Evolutionary conservation across 495 filamentous ascomycete genomes (phyloP).

Genomic region (Aspergillus hancockii): DNA sequence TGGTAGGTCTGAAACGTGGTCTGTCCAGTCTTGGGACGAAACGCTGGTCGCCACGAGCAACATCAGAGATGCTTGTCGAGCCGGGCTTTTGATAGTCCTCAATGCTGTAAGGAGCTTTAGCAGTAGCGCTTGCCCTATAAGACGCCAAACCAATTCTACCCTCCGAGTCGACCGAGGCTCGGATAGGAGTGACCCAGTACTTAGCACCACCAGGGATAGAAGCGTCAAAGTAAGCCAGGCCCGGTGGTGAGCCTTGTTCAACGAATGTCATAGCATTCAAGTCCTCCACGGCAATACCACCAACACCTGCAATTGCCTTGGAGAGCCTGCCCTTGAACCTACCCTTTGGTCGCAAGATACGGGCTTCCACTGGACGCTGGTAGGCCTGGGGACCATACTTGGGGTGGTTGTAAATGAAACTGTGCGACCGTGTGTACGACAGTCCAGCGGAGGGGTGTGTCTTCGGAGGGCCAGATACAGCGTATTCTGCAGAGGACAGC

Average conservation of each 20-base stretch:
- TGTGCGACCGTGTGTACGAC: conserved; percentile 74
- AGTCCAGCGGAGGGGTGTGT: conserved; percentile 93
- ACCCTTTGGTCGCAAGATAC: conserved; percentile 54
- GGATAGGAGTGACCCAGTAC: conserved; percentile 58
- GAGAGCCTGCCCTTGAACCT: conserved; percentile 32
- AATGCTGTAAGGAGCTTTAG: conserved; percentile 52
- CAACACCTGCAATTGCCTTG: conserved; percentile 33
- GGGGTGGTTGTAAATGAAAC: conserved; percentile 76
- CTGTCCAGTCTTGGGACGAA: conserved; percentile 38
- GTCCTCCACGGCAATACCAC: conserved; percentile 48
- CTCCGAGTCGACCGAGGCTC: conserved; percentile 57
- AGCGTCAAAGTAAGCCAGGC: conserved; percentile 55
- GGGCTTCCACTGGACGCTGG: conserved; percentile 63
- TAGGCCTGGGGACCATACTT: conserved; percentile 72
- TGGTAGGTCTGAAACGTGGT: conserved; percentile 5
- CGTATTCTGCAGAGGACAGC: conserved; percentile 50
- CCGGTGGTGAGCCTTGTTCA: conserved; percentile 33
- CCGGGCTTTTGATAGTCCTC: conserved; percentile 36
- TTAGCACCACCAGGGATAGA: conserved; percentile 66
- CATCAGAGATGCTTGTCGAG: conserved; percentile 27
- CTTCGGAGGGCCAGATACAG: conserved; percentile 63
- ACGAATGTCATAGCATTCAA: conserved; percentile 55
- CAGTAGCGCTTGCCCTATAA: conserved; percentile 41
- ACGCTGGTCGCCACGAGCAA: conserved; percentile 26
- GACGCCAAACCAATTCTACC: conserved; percentile 59